phyloP scores from a whole-genome alignment of 2,329 filamentous ascomycete species.

The Colletotrichum siamense region DNA sequence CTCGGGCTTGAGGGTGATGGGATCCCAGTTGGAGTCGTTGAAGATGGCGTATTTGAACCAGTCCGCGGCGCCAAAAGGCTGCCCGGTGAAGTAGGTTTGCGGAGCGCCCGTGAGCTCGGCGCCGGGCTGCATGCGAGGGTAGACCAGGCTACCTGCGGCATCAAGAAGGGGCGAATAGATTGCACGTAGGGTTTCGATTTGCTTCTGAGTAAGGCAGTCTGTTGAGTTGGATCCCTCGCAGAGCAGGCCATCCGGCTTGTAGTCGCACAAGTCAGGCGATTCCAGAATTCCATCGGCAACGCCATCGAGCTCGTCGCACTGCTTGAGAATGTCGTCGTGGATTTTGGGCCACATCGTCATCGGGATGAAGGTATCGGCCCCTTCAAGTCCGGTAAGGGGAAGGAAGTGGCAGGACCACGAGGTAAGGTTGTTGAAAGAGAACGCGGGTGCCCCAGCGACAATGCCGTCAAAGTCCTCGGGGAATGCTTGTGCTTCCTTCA shows the following conservation, averaged over 20 bases:
- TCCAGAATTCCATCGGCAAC: conserved; percentile 27
- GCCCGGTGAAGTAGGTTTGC: conserved; percentile 41
- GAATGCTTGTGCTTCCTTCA: conserved; percentile 50
- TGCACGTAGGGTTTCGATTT: conserved; percentile 39
- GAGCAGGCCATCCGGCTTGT: conserved; percentile 46
- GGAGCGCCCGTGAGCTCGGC: conserved; percentile 44
- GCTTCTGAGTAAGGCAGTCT: conserved; percentile 23
- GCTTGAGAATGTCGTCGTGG: conserved; percentile 29
- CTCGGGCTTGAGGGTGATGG: conserved; percentile 41
- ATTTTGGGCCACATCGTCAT: conserved; percentile 28
- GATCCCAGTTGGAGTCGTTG: conserved; percentile 42
- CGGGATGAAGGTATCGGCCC: conserved; percentile 35
- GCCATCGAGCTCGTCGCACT: conserved; percentile 29
- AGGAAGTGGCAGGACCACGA: conserved; percentile 29
- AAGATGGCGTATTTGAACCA: conserved; percentile 47
- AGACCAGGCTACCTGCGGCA: conserved; percentile 40
- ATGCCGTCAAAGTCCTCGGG: conserved; percentile 57
- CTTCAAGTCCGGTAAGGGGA: conserved; percentile 46
- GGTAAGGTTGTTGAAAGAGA: conserved; percentile 45
- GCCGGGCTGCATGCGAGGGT: conserved; percentile 53
- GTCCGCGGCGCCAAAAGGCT: conserved; percentile 31
- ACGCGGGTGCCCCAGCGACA: conserved; percentile 39
- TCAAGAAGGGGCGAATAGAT: conserved; percentile 35
- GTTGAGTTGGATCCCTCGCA: conserved; percentile 30
- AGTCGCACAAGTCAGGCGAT: conserved; percentile 26